Percentiles rank a stretch among this genome's conserved stretches.
Evolutionary conservation across 148 eudicot genomes (phyloP).

Genomic region (Cornus suecica): DNA sequence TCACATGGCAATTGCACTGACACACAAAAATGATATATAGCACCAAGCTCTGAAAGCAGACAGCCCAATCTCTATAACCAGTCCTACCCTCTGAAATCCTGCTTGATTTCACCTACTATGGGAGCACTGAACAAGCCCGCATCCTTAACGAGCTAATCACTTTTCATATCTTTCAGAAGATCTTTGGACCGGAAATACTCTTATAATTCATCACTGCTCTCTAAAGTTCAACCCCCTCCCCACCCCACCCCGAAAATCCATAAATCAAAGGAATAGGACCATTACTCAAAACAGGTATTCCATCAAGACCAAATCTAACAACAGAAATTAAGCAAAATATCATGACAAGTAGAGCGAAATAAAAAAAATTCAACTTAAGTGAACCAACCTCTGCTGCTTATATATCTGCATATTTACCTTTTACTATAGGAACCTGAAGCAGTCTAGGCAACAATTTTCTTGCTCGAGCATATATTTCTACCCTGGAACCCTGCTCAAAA

Average conservation of each 20-base stretch:
- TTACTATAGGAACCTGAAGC: conserved; percentile 82
- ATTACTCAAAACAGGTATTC: neutral
- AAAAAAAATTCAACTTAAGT: neutral
- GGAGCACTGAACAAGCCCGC: no score
- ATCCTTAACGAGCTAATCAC: neutral
- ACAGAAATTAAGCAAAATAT: neutral
- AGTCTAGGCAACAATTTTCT: conserved; percentile 69
- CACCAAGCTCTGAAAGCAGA: no score
- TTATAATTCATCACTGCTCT: neutral
- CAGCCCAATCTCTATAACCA: no score
- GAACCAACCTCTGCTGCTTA: neutral
- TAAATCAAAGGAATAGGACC: no score
- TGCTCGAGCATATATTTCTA: conserved; percentile 73
- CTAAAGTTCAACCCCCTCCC: no score
- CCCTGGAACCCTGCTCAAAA: conserved; percentile 69
- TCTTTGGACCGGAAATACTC: neutral
- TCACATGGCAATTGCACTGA: no score
- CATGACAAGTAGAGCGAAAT: neutral
- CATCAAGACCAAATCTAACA: neutral
- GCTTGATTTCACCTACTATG: no score
- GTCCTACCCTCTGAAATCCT: no score
- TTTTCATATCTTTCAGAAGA: neutral
- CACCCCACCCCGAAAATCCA: no score
- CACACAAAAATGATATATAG: no score
- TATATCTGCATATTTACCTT: conserved; percentile 39